Percentiles rank a stretch among this genome's conserved stretches.
Conservation (phyloP, 495 filamentous ascomycete genomes). For the Penicillium odoratum region DNA sequence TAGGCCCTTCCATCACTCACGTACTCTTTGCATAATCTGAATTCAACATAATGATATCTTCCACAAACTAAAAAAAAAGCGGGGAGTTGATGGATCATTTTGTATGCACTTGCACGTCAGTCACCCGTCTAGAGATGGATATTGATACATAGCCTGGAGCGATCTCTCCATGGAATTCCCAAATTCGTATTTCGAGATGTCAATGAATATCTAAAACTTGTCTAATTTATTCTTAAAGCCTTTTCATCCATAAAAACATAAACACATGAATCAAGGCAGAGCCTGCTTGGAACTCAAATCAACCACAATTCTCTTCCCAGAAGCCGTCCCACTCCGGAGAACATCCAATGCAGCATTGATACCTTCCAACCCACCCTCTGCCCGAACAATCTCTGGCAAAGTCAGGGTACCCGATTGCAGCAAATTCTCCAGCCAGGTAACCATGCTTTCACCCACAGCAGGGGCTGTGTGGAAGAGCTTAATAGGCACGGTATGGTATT, state of each 20-base stretch:
- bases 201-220: not conserved
- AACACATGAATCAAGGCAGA: slow-evolving; percentile 1
- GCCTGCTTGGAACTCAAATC: slow-evolving; percentile 23
- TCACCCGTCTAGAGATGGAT: too few relatives aligned
- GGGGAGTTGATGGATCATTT: too few relatives aligned
- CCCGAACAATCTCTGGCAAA: slow-evolving; percentile 58
- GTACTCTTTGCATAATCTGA: too few relatives aligned
- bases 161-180: not conserved
- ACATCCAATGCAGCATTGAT: slow-evolving; percentile 63
- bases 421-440: slow-evolving; percentile 60
- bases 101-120: too few relatives aligned
- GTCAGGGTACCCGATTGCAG: slow-evolving; percentile 46
- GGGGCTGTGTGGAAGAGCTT: slow-evolving; percentile 66
- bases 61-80: too few relatives aligned
- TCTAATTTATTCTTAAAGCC: not conserved
- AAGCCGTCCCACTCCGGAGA: slow-evolving; percentile 55
- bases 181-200: not conserved
- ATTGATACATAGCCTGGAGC: too few relatives aligned
- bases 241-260: not conserved
- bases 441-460: slow-evolving; percentile 54
- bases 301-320: slow-evolving; percentile 62
- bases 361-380: slow-evolving; percentile 57
- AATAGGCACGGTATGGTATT: slow-evolving; percentile 63
- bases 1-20: too few relatives aligned
- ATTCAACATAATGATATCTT: too few relatives aligned